These are phyloP conservation scores for Xylaria sp. DNA, from an alignment of 2,329 filamentous ascomycete species.

Conservation along the genomic window DNA sequence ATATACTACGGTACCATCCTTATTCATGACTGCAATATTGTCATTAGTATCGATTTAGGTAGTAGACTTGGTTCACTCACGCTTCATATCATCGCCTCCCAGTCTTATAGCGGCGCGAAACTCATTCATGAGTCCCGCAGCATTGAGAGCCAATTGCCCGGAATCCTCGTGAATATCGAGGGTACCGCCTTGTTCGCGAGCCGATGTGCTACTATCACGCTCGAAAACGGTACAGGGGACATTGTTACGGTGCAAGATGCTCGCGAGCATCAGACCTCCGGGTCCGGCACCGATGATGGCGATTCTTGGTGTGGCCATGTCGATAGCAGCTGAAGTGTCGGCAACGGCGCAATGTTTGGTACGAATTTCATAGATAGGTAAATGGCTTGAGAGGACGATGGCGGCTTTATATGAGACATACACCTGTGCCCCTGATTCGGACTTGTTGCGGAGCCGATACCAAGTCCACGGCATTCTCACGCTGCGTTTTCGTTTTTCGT, in stretches of 20 bases:
- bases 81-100: constrained; percentile 22
- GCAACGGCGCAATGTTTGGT: too few species aligned
- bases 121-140: constrained; percentile 28
- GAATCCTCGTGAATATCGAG: constrained; percentile 40
- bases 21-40: constrained; percentile 17
- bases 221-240: constrained; percentile 31
- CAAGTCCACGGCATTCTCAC: too few species aligned
- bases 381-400: too few species aligned
- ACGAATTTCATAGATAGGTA: too few species aligned
- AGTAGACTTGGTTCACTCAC: not conserved
- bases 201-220: constrained; percentile 23
- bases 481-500: too few species aligned
- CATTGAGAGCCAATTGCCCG: constrained; percentile 30
- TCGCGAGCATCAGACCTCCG: constrained; percentile 30
- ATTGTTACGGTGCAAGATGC: constrained; percentile 27
- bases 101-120: constrained; percentile 24
- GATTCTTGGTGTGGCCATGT: constrained; percentile 18
- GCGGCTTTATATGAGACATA: too few species aligned
- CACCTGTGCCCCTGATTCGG: too few species aligned
- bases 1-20: constrained; percentile 26
- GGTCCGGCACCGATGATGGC: constrained; percentile 33
- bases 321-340: not conserved
- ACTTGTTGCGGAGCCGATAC: too few species aligned
- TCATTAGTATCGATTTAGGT: not conserved
- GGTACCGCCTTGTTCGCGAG: constrained; percentile 46